A percentile compares a stretch with the other conserved stretches of the same genome.
phyloP scores from a whole-genome alignment of 2,329 filamentous ascomycete species.

The Plectosphaerella plurivora region DNA sequence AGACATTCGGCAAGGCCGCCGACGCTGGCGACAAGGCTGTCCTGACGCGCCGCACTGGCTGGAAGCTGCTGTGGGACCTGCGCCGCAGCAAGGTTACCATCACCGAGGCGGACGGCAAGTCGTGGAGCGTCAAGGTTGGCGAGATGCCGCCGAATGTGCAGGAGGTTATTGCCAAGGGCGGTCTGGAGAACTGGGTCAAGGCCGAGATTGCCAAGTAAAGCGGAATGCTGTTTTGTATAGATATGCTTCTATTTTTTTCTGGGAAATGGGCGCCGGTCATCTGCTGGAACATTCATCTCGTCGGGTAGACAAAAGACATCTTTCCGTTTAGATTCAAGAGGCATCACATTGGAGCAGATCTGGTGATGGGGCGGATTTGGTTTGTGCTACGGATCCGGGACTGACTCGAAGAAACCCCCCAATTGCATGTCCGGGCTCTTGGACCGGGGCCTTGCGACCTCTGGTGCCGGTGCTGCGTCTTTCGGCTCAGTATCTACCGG shows the following conservation, averaged over 20 bases:
- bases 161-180: constrained; percentile 74
- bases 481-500: constrained; percentile 11
- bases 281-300: too few species aligned
- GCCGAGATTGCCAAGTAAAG: constrained; percentile 46
- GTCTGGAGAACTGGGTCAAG: constrained; percentile 80
- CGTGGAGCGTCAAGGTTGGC: constrained; percentile 77
- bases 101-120: constrained; percentile 59
- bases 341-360: too few species aligned
- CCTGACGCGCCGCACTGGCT: constrained; percentile 71
- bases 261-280: too few species aligned
- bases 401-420: not conserved
- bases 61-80: constrained; percentile 81
- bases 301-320: too few species aligned
- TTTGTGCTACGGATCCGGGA: too few species aligned
- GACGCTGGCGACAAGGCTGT: constrained; percentile 38
- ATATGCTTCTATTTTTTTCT: not conserved
- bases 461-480: not conserved
- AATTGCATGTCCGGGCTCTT: not conserved
- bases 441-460: not conserved
- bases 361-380: too few species aligned
- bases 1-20: constrained; percentile 44
- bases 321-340: too few species aligned
- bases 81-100: constrained; percentile 65
- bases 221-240: not conserved
- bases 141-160: constrained; percentile 84